phyloP scores from a whole-genome alignment of 352 stramenopile species.

The Globisporangium middletonii region DNA sequence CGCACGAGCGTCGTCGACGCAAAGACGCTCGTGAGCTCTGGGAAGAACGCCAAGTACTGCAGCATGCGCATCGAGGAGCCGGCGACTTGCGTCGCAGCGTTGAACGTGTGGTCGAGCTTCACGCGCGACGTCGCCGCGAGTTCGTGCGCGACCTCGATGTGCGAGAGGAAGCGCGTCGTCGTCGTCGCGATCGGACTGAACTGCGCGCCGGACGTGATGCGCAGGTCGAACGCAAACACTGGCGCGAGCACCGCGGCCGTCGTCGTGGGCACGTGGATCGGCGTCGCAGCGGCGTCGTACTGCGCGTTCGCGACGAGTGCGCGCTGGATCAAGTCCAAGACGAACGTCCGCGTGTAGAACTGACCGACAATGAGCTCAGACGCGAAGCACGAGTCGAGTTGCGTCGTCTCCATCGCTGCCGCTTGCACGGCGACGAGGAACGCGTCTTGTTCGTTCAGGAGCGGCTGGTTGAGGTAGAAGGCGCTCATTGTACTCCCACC shows the following conservation, averaged over 20 bases:
- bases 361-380: conserved; percentile 28
- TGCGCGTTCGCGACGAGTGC: conserved; percentile 11
- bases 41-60: conserved; percentile 33
- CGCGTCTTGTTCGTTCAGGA: conserved; percentile 24
- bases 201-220: conserved; percentile 23
- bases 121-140: conserved; percentile 18
- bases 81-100: conserved; percentile 7
- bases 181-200: background rate
- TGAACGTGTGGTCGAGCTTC: conserved; percentile 25
- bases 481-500: conserved; percentile 15
- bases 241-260: conserved; percentile 18
- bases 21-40: conserved; percentile 28
- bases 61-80: conserved; percentile 38
- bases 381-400: conserved; percentile 33
- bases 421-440: conserved; percentile 32
- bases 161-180: conserved; percentile 16
- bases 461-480: conserved; percentile 18
- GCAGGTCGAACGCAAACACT: conserved; percentile 21
- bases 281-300: conserved; percentile 1
- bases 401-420: conserved; percentile 18
- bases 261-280: conserved; percentile 19
- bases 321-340: conserved; percentile 26
- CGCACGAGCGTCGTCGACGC: background rate
- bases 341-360: conserved; percentile 33
- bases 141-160: conserved; percentile 17